Conservation (phyloP, 768 basidiomycete species). For the Tulasnella sp. region DNA sequence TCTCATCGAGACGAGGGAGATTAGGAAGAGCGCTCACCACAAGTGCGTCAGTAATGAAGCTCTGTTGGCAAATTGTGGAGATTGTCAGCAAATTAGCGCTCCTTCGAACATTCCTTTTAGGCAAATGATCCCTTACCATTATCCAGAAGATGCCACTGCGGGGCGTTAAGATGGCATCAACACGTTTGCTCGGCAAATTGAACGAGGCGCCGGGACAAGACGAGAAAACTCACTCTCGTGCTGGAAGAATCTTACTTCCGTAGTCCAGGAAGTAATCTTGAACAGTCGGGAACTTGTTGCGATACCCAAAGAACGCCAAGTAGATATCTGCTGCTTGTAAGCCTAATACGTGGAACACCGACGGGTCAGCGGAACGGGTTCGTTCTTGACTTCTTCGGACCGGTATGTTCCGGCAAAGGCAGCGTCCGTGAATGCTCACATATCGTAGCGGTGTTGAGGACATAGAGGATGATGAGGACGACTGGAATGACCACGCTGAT, state of each 20-base stretch:
- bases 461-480: conserved; percentile 8
- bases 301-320: conserved; percentile 4
- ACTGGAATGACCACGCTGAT: conserved; percentile 3
- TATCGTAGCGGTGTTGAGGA: conserved; percentile 6
- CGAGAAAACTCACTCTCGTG: conserved; percentile 7
- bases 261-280: conserved; percentile 15
- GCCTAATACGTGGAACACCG: neutral
- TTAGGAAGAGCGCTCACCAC: neutral
- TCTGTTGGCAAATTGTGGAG: neutral
- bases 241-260: conserved; percentile 12
- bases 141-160: conserved; percentile 4
- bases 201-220: neutral
- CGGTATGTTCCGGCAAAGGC: neutral
- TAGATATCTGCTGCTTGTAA: conserved; percentile 17
- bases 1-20: neutral
- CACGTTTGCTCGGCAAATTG: neutral
- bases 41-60: neutral
- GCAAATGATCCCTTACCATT: neutral
- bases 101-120: neutral
- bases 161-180: neutral
- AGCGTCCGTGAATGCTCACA: conserved; percentile 4
- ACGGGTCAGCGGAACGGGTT: neutral
- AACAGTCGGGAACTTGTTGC: neutral
- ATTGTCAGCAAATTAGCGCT: neutral
- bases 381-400: neutral